Evolutionary conservation across 306 rosid genomes (phyloP).

Genomic region (Dalbergia cultrata): DNA sequence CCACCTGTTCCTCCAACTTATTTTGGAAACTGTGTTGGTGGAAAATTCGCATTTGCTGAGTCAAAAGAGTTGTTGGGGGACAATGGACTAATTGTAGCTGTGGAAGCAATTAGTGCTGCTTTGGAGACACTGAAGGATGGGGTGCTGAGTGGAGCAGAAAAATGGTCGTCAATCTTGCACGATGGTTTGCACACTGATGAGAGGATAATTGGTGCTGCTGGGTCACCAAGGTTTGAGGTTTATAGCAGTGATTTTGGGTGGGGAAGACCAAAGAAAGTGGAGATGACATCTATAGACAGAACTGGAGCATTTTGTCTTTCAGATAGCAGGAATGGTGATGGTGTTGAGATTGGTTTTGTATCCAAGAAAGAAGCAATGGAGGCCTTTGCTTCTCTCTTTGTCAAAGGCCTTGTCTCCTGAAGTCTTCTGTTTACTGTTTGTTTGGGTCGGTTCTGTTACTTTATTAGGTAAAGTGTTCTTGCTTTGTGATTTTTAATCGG

Average conservation of each 20-base stretch:
- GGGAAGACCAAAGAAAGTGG: constrained; percentile 72
- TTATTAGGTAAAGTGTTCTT: no score
- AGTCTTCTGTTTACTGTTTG: background rate
- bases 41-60: background rate
- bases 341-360: constrained; percentile 57
- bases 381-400: constrained; percentile 51
- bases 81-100: constrained; percentile 42
- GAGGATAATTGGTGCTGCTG: constrained; percentile 44
- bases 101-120: constrained; percentile 32
- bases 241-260: constrained; percentile 66
- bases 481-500: no score
- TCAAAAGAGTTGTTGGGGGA: constrained; percentile 39
- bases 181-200: background rate
- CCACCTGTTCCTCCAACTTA: constrained; percentile 56
- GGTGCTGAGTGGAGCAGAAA: constrained; percentile 49
- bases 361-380: constrained; percentile 35
- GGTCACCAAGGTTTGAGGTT: constrained; percentile 61
- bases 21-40: constrained; percentile 63
- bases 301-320: constrained; percentile 50
- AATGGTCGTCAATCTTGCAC: constrained; percentile 18
- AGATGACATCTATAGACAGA: constrained; percentile 51
- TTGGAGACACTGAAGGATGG: constrained; percentile 52
- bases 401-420: constrained; percentile 28
- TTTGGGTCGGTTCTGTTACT: no score
- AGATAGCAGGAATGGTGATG: constrained; percentile 51